A percentile compares a stretch with the other conserved stretches of the same genome.
Conservation (phyloP, 371 early-diverging fungal genomes). For the Rhizopus stolonifer region DNA sequence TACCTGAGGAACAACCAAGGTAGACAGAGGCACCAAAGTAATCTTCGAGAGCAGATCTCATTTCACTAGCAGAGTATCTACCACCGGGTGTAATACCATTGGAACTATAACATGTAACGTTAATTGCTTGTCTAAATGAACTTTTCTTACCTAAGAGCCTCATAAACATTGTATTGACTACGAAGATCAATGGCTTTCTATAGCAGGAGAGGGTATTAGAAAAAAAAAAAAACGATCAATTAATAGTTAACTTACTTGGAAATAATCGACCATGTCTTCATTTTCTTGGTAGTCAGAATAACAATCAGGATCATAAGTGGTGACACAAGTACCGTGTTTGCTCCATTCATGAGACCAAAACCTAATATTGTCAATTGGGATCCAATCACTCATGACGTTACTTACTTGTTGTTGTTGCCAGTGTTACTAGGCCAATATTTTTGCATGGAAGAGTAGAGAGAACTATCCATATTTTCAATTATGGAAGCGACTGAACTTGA, state of each 20-base stretch:
- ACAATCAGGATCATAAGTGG: conserved; percentile 34
- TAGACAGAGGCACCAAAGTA: conserved; percentile 29
- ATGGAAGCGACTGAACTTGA: conserved; percentile 25
- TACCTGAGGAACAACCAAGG: conserved; percentile 32
- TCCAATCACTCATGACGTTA: not conserved
- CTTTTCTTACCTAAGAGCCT: not conserved
- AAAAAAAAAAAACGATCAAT: not conserved
- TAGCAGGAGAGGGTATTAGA: not conserved
- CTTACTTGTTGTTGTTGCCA: conserved; percentile 35
- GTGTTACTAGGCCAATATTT: conserved; percentile 42
- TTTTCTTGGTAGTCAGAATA: conserved; percentile 6
- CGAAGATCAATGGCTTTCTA: not conserved
- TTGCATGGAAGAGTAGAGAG: conserved; percentile 23
- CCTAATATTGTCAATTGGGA: conserved; percentile 9
- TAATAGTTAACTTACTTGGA: not conserved
- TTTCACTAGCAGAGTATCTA: conserved; percentile 26
- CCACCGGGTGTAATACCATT: conserved; percentile 46
- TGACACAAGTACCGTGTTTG: conserved; percentile 52
- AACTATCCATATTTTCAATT: conserved; percentile 17
- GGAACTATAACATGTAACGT: conserved; percentile 20
- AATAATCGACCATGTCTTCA: conserved; percentile 15
- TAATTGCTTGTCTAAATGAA: conserved; percentile 4
- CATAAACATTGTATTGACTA: not conserved
- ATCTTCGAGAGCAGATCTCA: conserved; percentile 32
- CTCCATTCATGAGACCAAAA: conserved; percentile 52